Evolutionary conservation across 495 filamentous ascomycete genomes (phyloP).

Genomic region (Aspergillus coremiiformis): DNA sequence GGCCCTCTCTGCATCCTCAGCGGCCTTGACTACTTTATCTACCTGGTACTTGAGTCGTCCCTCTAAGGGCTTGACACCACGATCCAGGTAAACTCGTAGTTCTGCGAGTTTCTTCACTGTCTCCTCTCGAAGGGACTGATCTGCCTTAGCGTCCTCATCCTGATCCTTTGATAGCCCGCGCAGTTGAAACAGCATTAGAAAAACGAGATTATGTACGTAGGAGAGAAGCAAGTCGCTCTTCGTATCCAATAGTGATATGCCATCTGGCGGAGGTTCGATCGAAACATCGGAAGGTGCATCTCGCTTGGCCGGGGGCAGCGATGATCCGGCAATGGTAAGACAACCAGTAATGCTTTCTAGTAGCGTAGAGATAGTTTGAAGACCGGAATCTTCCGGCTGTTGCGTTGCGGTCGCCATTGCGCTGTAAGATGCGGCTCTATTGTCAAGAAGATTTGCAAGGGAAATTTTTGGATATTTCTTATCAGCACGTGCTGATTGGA

Average conservation of each 20-base stretch:
- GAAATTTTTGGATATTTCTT: slow-evolving; percentile 28
- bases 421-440: slow-evolving; percentile 1
- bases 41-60: slow-evolving; percentile 77
- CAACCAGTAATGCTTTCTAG: slow-evolving; percentile 58
- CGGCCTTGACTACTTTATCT: slow-evolving; percentile 81
- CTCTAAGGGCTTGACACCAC: slow-evolving; percentile 85
- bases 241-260: slow-evolving; percentile 86
- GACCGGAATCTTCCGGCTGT: slow-evolving; percentile 17
- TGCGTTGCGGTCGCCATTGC: slow-evolving; percentile 24
- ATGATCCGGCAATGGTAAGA: slow-evolving; percentile 50
- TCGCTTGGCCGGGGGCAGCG: slow-evolving; percentile 46
- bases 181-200: slow-evolving; percentile 77
- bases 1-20: slow-evolving; percentile 60
- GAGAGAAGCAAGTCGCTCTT: slow-evolving; percentile 95
- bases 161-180: slow-evolving; percentile 41
- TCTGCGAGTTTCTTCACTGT: slow-evolving; percentile 78
- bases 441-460: slow-evolving; percentile 4
- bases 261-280: slow-evolving; percentile 63
- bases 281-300: slow-evolving; percentile 32
- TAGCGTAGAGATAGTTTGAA: slow-evolving; percentile 42
- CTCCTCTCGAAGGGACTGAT: slow-evolving; percentile 41
- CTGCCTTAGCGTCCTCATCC: slow-evolving; percentile 19
- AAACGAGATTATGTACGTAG: slow-evolving; percentile 90
- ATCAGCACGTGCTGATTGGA: slow-evolving; percentile 32
- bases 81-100: slow-evolving; percentile 79